Base-by-base conservation (phyloP, 2,329 filamentous ascomycete species). In the Exophiala sp. region DNA sequence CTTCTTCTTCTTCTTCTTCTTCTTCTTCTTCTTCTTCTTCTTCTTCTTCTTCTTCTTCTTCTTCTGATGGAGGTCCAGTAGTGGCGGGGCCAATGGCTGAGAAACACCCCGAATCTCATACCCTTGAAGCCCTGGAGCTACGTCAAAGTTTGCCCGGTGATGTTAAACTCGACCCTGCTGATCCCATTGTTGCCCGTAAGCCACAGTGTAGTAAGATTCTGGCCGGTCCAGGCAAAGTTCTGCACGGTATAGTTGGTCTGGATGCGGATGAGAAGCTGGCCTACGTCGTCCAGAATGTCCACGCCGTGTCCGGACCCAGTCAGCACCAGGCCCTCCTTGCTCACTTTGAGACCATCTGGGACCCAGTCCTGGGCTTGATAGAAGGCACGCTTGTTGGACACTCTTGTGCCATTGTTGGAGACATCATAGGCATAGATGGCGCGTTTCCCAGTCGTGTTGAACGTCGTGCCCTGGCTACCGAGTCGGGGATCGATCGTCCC, bases 181-280 rank as follows among this genome's bases (percentile, higher is more conserved):
- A 71, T 64, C 0, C 70, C 69, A 9, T 63, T 64, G 29, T 66
- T 62, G 0, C 69, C 68, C 61, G 70, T 65, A 40, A 72, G 47
- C 70, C 69, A 71, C 22, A 72, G 53, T 18, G 66, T 65, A 42
- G 63, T 67, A 41, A 68, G 59, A 58, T 70, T 62, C 6, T 61
- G 54, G 0, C 69, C 69, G 2, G 64, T 66, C 69, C 68, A 73
- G 29, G 66, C 68, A 52, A 73, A 68, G 53, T 73, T 73, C 60
- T 71, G 65, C 34, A 72, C 70, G 2, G 67, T 66, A 50, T 67
- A 71, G 47, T 68, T 70, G n/a, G 69, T 72, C 60, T 71, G 67
- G 9, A 71, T 65, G 11, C 63, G 63, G 39, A 69, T 56, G 19
- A 73, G 58, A 52, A 70, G 58, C 34, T 64, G 62, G 0, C 70